Base-by-base conservation (phyloP, 805 yeast genomes). In the Brettanomyces nanus region DNA sequence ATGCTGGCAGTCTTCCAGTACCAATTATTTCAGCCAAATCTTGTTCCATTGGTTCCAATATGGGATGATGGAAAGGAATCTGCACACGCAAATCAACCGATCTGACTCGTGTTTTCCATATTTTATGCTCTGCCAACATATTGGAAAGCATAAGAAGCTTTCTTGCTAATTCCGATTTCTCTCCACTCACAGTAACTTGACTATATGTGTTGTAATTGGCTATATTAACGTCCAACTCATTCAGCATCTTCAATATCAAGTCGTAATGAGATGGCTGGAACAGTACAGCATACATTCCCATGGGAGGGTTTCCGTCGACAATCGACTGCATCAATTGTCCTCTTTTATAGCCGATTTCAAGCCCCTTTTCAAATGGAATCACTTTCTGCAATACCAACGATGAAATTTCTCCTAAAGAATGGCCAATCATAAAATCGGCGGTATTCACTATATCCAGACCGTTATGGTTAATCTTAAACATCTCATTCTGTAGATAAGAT, bases 331-430 rank as follows among this genome's bases (percentile, higher is more conserved):
- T 62, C 26, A 59, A 27, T 25, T 36, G 26, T 5, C 66, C 66
- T 20, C 66, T 40, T 14, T 38, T 21, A 27, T 49, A 43, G 2
- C 59, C 55, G 3, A 59, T 33, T 3, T 33, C 22, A 6, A 62
- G 36, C 3, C 59, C 59, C 13, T 53, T 33, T 5, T 46, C 49
- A 22, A 58, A 47, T 0, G 52, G 21, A 1, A 62, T 32, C 0
- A 47, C 45, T 4, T 41, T 54, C 42, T 57, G 63, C 4, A 54
- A 28, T 3, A 52, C 59, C 27, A 62, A 31, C 3, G 51, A 39
- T 15, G 58, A 45, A 5, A 62, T 53, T 31, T 62, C 66, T 1
- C 66, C 66, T 19, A 62, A 38, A 5, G 65, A 60, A 40, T 61
- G 66, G 7, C 66, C 66, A 7, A 62, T 28, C 25, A 51, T 41